Conservation (phyloP, 2,329 filamentous ascomycete genomes). For the Tolypocladium nubicola region DNA sequence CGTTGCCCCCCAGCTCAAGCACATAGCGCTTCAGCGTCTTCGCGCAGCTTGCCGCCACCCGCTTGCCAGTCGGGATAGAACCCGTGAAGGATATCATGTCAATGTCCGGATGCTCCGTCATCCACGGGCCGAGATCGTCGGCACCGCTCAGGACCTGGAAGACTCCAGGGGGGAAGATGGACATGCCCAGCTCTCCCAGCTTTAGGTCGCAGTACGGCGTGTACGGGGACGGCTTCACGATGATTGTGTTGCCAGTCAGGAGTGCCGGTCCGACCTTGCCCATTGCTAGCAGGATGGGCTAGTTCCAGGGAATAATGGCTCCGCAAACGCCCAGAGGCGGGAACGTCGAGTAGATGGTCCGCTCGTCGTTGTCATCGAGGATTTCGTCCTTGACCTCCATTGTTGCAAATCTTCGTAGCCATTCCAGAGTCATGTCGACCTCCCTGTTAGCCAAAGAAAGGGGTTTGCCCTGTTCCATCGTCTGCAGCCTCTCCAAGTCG, state of each 20-base stretch:
- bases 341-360: slow-evolving; percentile 6
- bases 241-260: slow-evolving; percentile 43
- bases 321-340: slow-evolving; percentile 28
- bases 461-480: slow-evolving; percentile 15
- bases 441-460: slow-evolving; percentile 8
- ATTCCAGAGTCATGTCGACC: slow-evolving; percentile 10
- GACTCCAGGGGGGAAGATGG: slow-evolving; percentile 51
- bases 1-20: slow-evolving; percentile 35
- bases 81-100: slow-evolving; percentile 41
- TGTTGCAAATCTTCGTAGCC: slow-evolving; percentile 15
- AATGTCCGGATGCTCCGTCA: slow-evolving; percentile 47
- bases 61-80: slow-evolving; percentile 45
- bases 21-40: slow-evolving; percentile 49
- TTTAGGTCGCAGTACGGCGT: slow-evolving; percentile 49
- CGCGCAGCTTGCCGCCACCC: slow-evolving; percentile 42
- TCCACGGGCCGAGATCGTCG: slow-evolving; percentile 46
- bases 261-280: slow-evolving; percentile 47
- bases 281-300: slow-evolving; percentile 26
- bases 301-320: slow-evolving; percentile 44
- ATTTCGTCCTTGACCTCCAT: slow-evolving; percentile 24
- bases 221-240: slow-evolving; percentile 47
- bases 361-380: slow-evolving; percentile 21
- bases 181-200: slow-evolving; percentile 43
- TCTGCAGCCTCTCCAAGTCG: slow-evolving; percentile 11
- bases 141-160: slow-evolving; percentile 50